Conservation (phyloP, 108 stramenopile genomes). For the Conticribra weissflogii region DNA sequence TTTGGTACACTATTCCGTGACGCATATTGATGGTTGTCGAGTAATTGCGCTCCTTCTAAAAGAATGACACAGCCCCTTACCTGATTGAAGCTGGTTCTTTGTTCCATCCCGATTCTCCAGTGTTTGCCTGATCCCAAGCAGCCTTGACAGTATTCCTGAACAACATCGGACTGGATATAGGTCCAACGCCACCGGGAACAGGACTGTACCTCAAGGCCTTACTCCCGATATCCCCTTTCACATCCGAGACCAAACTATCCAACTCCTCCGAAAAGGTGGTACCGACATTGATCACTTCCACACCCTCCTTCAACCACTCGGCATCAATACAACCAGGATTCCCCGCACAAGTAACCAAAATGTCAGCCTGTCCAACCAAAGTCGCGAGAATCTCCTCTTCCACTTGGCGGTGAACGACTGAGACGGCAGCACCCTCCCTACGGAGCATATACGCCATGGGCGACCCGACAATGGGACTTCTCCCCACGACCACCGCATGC, state of each 20-base stretch:
- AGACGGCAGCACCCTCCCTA: slow-evolving; percentile 32
- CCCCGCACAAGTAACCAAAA: slow-evolving; percentile 47
- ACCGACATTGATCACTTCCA: slow-evolving; percentile 38
- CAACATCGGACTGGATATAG: slow-evolving; percentile 33
- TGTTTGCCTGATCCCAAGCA: slow-evolving; percentile 31
- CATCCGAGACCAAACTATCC: slow-evolving; percentile 34
- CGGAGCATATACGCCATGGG: slow-evolving; percentile 43
- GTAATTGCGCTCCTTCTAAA: too few species aligned
- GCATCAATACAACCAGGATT: slow-evolving; percentile 28
- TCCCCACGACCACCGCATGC: slow-evolving; percentile 43
- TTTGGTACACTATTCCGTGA: too few species aligned
- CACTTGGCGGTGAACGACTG: slow-evolving; percentile 21
- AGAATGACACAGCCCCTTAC: too few species aligned
- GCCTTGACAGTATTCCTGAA: slow-evolving; percentile 44
- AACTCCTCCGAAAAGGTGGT: slow-evolving; percentile 41
- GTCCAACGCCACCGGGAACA: slow-evolving; percentile 46
- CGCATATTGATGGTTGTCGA: too few species aligned
- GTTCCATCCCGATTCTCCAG: too few species aligned
- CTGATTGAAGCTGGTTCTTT: too few species aligned
- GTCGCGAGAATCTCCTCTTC: slow-evolving; percentile 7
- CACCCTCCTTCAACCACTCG: slow-evolving; percentile 40
- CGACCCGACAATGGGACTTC: slow-evolving; percentile 34
- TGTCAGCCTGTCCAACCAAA: slow-evolving; percentile 33
- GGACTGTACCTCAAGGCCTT: slow-evolving; percentile 35
- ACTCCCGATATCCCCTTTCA: slow-evolving; percentile 33